A percentile compares a stretch with the other conserved stretches of the same genome.
phyloP scores from a whole-genome alignment of 73 alveolate genomes.

The Diophrys appendiculata region DNA sequence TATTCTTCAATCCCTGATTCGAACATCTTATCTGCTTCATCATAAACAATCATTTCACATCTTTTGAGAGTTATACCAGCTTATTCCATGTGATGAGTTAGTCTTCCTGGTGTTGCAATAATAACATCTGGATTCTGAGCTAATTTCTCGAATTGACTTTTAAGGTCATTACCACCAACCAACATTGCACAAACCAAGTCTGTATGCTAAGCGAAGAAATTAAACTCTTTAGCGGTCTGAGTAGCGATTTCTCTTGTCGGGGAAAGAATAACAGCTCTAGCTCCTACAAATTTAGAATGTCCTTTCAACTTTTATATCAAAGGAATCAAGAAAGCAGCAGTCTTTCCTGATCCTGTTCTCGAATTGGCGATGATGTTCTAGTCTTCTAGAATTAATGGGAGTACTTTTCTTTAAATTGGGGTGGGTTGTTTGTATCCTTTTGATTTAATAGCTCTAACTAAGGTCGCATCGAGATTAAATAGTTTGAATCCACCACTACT shows the following conservation, averaged over 20 bases:
- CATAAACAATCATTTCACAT: constrained; percentile 88
- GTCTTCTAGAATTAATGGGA: constrained; percentile 94
- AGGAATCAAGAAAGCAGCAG: constrained; percentile 98
- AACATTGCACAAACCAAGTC: constrained; percentile 83
- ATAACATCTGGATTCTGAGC: constrained; percentile 97
- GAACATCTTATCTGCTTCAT: constrained; percentile 96
- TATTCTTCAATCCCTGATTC: constrained; percentile 97
- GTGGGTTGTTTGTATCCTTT: constrained; percentile 95
- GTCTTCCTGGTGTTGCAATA: constrained; percentile 99
- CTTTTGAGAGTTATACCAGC: constrained; percentile 76
- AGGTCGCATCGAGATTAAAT: constrained; percentile 58
- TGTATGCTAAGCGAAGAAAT: constrained; percentile 78
- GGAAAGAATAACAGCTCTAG: constrained; percentile 87
- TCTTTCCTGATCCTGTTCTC: constrained; percentile 98
- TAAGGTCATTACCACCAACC: constrained; percentile 98
- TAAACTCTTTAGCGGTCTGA: constrained; percentile 89
- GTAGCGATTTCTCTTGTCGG: constrained; percentile 97
- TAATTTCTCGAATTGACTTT: constrained; percentile 90
- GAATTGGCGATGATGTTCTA: constrained; percentile 94
- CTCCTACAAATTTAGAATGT: constrained; percentile 94
- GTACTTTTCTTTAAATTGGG: constrained; percentile 96
- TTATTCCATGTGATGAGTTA: constrained; percentile 89
- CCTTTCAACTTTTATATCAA: constrained; percentile 77
- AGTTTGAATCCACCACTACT: constrained; percentile 81
- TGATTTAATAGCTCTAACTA: constrained; percentile 79